These are phyloP conservation scores for Wallemia ichthyophaga DNA, from an alignment of 1,284 basidiomycete species.

Conservation along the genomic window DNA sequence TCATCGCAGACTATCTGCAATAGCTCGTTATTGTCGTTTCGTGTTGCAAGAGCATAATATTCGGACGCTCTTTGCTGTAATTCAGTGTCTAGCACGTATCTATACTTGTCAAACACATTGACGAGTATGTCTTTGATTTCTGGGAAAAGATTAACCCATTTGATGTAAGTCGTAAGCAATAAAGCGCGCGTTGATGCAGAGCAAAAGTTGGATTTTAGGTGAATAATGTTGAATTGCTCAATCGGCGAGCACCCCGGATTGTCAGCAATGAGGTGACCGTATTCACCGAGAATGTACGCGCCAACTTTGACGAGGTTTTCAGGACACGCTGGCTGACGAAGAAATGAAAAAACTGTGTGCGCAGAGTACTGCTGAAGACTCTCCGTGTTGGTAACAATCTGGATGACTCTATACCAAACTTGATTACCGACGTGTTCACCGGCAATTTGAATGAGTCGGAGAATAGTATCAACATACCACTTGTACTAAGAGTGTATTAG, in stretches of 20 bases:
- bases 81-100: slow-evolving; percentile 88
- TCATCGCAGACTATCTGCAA: slow-evolving; percentile 88
- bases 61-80: slow-evolving; percentile 95
- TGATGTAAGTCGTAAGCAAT: slow-evolving; percentile 86
- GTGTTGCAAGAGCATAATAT: slow-evolving; percentile 53
- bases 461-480: slow-evolving; percentile 88
- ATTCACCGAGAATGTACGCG: slow-evolving; percentile 89
- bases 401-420: slow-evolving; percentile 95
- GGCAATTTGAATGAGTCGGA: slow-evolving; percentile 78
- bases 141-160: slow-evolving; percentile 98
- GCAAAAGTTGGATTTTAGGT: slow-evolving; percentile 86
- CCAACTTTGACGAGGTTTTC: slow-evolving; percentile 94
- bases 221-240: slow-evolving; percentile 79
- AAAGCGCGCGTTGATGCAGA: slow-evolving; percentile 71
- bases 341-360: slow-evolving; percentile 66
- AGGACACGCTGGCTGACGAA: slow-evolving; percentile 65
- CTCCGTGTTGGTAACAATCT: slow-evolving; percentile 94
- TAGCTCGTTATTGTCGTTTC: slow-evolving; percentile 63
- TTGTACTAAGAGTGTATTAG: slow-evolving; percentile 26
- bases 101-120: slow-evolving; percentile 88
- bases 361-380: slow-evolving; percentile 86
- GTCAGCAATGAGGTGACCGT: slow-evolving; percentile 87
- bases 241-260: slow-evolving; percentile 70
- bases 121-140: slow-evolving; percentile 84
- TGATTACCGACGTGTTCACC: slow-evolving; percentile 96